Evolutionary conservation across 495 filamentous ascomycete genomes (phyloP).

Genomic region (Xylaria longipes): DNA sequence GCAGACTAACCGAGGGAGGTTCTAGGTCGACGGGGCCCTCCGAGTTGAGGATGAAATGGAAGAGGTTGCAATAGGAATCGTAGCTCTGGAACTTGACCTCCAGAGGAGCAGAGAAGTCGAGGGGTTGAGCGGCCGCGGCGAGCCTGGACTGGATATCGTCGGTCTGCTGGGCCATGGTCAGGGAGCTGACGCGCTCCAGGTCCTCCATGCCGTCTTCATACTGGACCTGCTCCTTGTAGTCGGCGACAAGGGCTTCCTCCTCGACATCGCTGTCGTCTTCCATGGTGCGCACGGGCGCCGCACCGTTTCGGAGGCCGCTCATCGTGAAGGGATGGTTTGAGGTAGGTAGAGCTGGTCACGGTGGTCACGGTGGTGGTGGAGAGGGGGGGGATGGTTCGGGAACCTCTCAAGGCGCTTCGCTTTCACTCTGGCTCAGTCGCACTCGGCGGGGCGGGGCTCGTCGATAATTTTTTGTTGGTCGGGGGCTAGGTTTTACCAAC

Average conservation of each 20-base stretch:
- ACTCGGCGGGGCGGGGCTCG: conserved; percentile 31
- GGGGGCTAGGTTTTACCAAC: no score
- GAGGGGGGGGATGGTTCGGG: conserved; percentile 25
- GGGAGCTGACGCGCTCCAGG: conserved; percentile 65
- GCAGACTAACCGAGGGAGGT: conserved; percentile 80
- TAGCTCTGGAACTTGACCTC: conserved; percentile 98
- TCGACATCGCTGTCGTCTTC: conserved; percentile 90
- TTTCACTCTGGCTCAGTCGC: conserved; percentile 23
- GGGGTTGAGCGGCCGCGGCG: conserved; percentile 85
- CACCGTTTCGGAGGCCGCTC: conserved; percentile 59
- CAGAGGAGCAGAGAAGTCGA: conserved; percentile 92
- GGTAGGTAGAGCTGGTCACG: conserved; percentile 15
- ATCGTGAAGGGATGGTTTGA: conserved; percentile 42
- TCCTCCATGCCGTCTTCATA: conserved; percentile 86
- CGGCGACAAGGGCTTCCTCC: conserved; percentile 91
- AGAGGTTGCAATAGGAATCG: conserved; percentile 98
- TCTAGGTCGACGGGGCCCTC: conserved; percentile 97
- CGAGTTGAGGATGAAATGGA: conserved; percentile 98
- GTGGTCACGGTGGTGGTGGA: conserved; percentile 23
- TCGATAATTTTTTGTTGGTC: conserved; percentile 37
- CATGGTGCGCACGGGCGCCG: conserved; percentile 58
- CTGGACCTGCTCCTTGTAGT: conserved; percentile 93
- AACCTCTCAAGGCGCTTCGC: conserved; percentile 27
- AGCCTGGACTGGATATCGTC: conserved; percentile 92
- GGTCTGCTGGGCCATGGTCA: conserved; percentile 60